Evolutionary conservation across 2,329 filamentous ascomycete genomes (phyloP).

Genomic region (Alternaria triticimaculans): DNA sequence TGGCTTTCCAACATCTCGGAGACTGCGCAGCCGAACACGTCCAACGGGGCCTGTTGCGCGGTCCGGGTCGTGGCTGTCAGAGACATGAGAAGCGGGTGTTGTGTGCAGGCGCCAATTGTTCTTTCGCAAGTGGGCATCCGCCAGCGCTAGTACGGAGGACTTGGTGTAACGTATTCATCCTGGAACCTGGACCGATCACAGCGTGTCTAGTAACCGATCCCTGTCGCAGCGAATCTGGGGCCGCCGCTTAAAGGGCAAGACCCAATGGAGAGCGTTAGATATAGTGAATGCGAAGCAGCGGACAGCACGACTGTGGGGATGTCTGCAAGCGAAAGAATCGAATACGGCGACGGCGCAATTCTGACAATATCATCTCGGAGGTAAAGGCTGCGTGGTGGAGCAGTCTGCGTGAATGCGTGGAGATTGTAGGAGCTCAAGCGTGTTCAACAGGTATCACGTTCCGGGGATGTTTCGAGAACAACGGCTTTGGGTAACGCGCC

Average conservation of each 20-base stretch:
- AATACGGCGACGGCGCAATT: background rate
- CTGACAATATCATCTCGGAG: background rate
- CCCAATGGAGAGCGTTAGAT: conserved; percentile 17
- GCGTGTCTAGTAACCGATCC: conserved; percentile 29
- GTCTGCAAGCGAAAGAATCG: background rate
- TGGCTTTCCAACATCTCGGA: conserved; percentile 19
- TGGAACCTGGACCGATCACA: conserved; percentile 19
- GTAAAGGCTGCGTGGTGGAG: background rate
- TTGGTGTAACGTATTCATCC: conserved; percentile 28
- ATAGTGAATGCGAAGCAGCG: conserved; percentile 13
- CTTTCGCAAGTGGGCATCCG: conserved; percentile 12
- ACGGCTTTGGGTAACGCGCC: conserved; percentile 1
- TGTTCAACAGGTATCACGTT: conserved; percentile 15
- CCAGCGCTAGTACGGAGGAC: conserved; percentile 21
- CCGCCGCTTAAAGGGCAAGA: conserved; percentile 28
- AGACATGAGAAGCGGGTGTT: conserved; percentile 13
- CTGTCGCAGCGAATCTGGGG: conserved; percentile 21
- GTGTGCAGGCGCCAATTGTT: conserved; percentile 21
- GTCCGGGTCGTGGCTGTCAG: conserved; percentile 16
- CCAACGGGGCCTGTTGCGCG: conserved; percentile 3
- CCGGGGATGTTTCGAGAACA: conserved; percentile 18
- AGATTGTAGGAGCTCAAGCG: conserved; percentile 22
- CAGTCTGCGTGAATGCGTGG: conserved; percentile 7
- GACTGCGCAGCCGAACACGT: background rate
- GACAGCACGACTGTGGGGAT: background rate